These are phyloP conservation scores for Penicillium malachiteum DNA, from an alignment of 495 filamentous ascomycete species.

Conservation along the genomic window DNA sequence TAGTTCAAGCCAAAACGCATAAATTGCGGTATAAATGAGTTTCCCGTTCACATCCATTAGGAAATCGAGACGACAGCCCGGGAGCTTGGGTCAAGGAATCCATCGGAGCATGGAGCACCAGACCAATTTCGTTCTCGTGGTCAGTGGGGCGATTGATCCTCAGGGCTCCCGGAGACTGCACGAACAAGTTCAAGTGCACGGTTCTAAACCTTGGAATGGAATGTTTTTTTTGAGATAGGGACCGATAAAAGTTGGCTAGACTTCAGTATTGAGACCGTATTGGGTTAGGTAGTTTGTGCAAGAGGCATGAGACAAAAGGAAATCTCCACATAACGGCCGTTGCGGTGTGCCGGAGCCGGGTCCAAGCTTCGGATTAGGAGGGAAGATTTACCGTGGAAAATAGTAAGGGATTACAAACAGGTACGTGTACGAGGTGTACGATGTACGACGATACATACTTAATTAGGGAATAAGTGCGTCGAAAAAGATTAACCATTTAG, in stretches of 20 bases:
- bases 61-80: constrained; percentile 9
- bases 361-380: not conserved
- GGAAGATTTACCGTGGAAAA: too few species aligned
- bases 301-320: not conserved
- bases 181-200: not conserved
- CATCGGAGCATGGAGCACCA: not conserved
- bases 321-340: not conserved
- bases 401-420: too few species aligned
- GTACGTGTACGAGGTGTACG: too few species aligned
- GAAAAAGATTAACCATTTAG: not conserved
- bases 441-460: not conserved
- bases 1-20: too few species aligned
- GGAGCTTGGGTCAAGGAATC: not conserved
- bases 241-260: not conserved
- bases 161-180: not conserved
- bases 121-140: not conserved
- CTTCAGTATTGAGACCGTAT: not conserved
- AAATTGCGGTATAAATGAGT: not conserved
- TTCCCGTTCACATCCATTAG: not conserved
- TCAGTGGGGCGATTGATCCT: not conserved
- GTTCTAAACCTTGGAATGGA: not conserved
- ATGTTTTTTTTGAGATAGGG: not conserved
- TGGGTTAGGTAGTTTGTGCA: not conserved
- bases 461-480: not conserved
- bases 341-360: not conserved